Evolutionary conservation across 192 early-diverging fungal species (phyloP), one percentile per base, ranked within the genome.

Genomic region (Lunasporangiospora selenospora): DNA sequence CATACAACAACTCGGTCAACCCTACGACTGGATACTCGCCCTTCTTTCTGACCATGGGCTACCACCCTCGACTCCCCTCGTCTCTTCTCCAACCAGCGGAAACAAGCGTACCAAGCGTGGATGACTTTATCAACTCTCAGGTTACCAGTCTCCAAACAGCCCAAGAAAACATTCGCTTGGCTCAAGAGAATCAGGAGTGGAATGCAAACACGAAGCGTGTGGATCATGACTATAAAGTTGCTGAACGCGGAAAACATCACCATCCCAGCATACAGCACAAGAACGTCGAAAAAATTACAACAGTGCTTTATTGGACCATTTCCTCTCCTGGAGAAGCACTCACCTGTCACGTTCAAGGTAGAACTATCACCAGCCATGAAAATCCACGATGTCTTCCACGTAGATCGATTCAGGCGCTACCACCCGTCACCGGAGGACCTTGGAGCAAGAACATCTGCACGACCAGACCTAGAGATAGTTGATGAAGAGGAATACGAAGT

Each of bases 1-100:
- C 82, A 0, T 86, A 82, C 77, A 90, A 87, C 49, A 79, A 86
- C 42, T 31, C 81, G 5, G 29, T 51, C n/a, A 36, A 73, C 31
- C 34, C 60, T 2, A 42, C 58, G 1, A 82, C 75, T 23, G 59
- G 52, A n/a, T 42, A 50, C 32, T 55, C 78, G 1, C 56, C 55
- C 13, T 81, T 78, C 34, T 38, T 47, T 26, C 31, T 47, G 2
- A 16, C 5, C 19, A 1, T 40, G 27, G 8, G 24, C 13, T 43
- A 19, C 6, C 45, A 3, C 38, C 52, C 1, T 6, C 15, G 18
- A 3, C 5, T 48, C 3, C 57, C 43, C 8, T 19, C 19, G 1
- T 47, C 66, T 3, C 15, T 41, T 0, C 13, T 54, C 37, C 26
- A 23, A 18, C 42, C 30, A 13, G 2, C 46, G 26, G 8, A 30